Evolutionary conservation across 768 basidiomycete species (phyloP).

Genomic region (Podaxis pistillaris): DNA sequence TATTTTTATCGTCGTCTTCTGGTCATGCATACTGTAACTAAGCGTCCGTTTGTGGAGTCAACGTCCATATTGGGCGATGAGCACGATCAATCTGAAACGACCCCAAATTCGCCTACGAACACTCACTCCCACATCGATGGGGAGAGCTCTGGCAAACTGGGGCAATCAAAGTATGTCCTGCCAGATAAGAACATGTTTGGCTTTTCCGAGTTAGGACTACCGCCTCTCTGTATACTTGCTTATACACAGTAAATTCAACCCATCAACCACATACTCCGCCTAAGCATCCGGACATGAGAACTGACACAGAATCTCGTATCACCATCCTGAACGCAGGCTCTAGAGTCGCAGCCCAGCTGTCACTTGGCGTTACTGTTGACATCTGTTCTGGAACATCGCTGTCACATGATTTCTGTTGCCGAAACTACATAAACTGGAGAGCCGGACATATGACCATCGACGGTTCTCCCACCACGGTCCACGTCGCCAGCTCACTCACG

Average conservation of each 20-base stretch:
- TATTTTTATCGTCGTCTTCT: conserved; percentile 2
- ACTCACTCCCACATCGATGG: too few relatives aligned
- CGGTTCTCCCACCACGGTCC: conserved; percentile 18
- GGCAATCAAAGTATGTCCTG: neutral
- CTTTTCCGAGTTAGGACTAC: neutral
- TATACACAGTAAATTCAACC: neutral
- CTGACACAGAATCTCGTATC: conserved; percentile 1
- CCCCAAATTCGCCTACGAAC: neutral
- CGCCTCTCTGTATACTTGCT: neutral
- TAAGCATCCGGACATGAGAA: neutral
- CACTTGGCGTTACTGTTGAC: conserved; percentile 5
- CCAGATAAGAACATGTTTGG: neutral
- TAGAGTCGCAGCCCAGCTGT: neutral
- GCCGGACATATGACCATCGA: conserved; percentile 20
- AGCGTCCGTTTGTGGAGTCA: neutral
- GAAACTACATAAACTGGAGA: conserved; percentile 23
- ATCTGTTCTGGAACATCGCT: conserved; percentile 5
- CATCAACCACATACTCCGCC: neutral
- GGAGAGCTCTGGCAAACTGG: neutral
- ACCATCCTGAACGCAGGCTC: neutral
- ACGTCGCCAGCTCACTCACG: conserved; percentile 16
- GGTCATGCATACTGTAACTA: conserved; percentile 6
- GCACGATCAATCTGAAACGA: neutral
- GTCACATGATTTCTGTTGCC: conserved; percentile 16
- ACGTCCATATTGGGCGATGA: neutral